phyloP scores from a whole-genome alignment of 2,329 filamentous ascomycete species.

The Pseudopyricularia javanii region DNA sequence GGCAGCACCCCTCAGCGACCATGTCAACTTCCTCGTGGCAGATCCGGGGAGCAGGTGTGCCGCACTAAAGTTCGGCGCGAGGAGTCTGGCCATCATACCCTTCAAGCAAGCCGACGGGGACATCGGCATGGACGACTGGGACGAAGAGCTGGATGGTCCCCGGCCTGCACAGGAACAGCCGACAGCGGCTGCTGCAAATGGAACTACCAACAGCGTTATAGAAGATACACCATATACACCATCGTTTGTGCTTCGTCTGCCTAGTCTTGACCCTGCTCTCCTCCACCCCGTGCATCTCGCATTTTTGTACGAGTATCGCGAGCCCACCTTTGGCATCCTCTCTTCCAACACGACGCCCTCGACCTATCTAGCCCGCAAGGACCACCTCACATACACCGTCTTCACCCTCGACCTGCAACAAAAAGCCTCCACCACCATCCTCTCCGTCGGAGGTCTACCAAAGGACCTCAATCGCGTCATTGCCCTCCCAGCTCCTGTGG shows the following conservation, averaged over 20 bases:
- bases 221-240: slow-evolving; percentile 68
- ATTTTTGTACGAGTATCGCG: slow-evolving; percentile 92
- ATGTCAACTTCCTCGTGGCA: slow-evolving; percentile 70
- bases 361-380: slow-evolving; percentile 69
- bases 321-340: slow-evolving; percentile 91
- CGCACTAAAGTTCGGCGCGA: slow-evolving; percentile 79
- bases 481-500: slow-evolving; percentile 73
- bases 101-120: slow-evolving; percentile 82
- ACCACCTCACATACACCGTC: slow-evolving; percentile 81
- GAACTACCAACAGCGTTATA: slow-evolving; percentile 31
- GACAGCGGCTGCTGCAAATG: slow-evolving; percentile 22
- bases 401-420: slow-evolving; percentile 93
- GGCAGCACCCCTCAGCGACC: slow-evolving; percentile 62
- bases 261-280: slow-evolving; percentile 75
- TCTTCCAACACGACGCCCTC: slow-evolving; percentile 66
- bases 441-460: slow-evolving; percentile 75
- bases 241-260: slow-evolving; percentile 87
- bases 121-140: slow-evolving; percentile 84
- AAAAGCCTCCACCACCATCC: slow-evolving; percentile 80
- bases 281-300: slow-evolving; percentile 83
- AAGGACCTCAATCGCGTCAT: slow-evolving; percentile 78
- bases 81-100: slow-evolving; percentile 85
- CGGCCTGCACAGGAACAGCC: slow-evolving; percentile 35
- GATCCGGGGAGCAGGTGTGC: slow-evolving; percentile 91
- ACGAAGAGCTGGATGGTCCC: slow-evolving; percentile 65